Conservation (phyloP, 495 filamentous ascomycete genomes). For the Venustampulla echinocandica region DNA sequence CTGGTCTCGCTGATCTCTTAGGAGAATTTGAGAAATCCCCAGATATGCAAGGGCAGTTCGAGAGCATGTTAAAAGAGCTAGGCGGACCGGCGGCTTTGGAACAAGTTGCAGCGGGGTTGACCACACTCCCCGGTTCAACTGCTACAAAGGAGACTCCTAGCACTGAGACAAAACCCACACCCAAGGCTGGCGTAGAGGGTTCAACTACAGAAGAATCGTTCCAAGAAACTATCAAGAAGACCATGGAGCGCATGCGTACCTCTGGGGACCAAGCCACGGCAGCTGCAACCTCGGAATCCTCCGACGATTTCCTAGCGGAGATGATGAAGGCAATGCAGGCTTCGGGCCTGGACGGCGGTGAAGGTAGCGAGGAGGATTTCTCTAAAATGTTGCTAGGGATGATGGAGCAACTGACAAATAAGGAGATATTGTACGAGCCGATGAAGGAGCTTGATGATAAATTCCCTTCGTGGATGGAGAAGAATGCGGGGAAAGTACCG, state of each 20-base stretch:
- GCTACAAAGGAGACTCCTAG: slow-evolving; percentile 15
- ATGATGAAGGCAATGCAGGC: slow-evolving; percentile 77
- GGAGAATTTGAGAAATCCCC: slow-evolving; percentile 59
- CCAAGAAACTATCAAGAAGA: slow-evolving; percentile 80
- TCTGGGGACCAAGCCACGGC: slow-evolving; percentile 75
- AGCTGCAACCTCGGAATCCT: slow-evolving; percentile 56
- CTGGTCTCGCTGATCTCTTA: slow-evolving; percentile 78
- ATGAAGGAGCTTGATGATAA: slow-evolving; percentile 95
- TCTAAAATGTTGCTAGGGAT: slow-evolving; percentile 88
- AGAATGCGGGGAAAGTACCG: slow-evolving; percentile 55
- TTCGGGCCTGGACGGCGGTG: slow-evolving; percentile 45
- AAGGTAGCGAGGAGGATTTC: slow-evolving; percentile 73
- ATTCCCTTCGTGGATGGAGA: slow-evolving; percentile 79
- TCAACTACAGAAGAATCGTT: slow-evolving; percentile 60
- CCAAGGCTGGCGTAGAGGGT: slow-evolving; percentile 13
- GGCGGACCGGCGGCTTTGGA: slow-evolving; percentile 38
- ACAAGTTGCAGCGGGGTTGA: slow-evolving; percentile 19
- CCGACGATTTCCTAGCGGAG: slow-evolving; percentile 74
- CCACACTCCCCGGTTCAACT: slow-evolving; percentile 8
- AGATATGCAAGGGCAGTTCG: slow-evolving; percentile 80
- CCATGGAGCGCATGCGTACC: slow-evolving; percentile 89
- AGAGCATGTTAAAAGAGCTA: slow-evolving; percentile 74
- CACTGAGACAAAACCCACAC: slow-evolving; percentile 17
- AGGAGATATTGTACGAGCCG: slow-evolving; percentile 95
- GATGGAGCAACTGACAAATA: slow-evolving; percentile 98